These are phyloP conservation scores for Carex scoparia DNA, from an alignment of 176 grass and related monocot genomes.

Conservation along the genomic window DNA sequence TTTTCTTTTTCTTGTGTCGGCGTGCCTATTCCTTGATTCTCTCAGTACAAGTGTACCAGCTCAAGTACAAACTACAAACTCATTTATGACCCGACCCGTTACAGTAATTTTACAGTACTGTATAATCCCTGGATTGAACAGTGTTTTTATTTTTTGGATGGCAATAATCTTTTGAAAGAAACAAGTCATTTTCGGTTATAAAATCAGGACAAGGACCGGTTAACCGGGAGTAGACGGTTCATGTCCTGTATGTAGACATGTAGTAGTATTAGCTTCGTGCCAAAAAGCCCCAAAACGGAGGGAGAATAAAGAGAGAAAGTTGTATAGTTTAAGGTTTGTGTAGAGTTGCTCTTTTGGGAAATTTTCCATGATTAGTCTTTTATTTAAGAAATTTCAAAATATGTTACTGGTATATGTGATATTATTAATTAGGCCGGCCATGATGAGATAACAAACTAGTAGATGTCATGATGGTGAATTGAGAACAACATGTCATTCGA, in stretches of 20 bases:
- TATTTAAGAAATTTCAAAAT: background rate
- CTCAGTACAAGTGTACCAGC: background rate
- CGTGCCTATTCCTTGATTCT: background rate
- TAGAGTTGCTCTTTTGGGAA: background rate
- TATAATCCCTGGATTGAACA: background rate
- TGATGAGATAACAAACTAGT: too few species aligned
- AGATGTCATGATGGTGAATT: background rate
- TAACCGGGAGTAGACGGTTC: constrained; percentile 5
- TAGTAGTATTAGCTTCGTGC: background rate
- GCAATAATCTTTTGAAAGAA: background rate
- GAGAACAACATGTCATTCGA: background rate
- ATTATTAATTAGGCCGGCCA: too few species aligned
- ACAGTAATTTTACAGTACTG: background rate
- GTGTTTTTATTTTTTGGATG: background rate
- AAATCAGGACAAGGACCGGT: background rate
- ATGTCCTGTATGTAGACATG: background rate
- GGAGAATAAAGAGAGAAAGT: background rate
- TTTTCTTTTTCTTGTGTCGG: background rate
- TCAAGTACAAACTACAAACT: background rate
- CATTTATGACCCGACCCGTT: background rate
- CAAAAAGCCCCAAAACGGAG: background rate
- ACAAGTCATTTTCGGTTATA: background rate
- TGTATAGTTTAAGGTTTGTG: constrained; percentile 5
- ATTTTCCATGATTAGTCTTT: constrained; percentile 10
- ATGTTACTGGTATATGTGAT: too few species aligned